Evolutionary conservation across 371 early-diverging fungal genomes (phyloP), one percentile per base, ranked within the genome.

Genomic region (Mucor piriformis): DNA sequence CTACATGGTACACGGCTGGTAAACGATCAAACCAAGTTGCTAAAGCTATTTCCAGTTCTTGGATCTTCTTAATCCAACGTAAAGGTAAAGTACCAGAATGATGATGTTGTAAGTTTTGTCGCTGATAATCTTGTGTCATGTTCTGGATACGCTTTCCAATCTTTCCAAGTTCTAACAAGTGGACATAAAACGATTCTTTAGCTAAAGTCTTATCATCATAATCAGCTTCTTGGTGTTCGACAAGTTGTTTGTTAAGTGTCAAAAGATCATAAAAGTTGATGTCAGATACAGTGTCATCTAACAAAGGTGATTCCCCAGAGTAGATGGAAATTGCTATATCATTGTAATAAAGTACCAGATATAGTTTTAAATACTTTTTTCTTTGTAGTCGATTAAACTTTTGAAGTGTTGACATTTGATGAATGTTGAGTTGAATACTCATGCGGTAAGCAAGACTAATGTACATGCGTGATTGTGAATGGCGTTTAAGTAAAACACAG

Each of bases 261-360:
- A 74, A 55, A 6, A 79, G 61, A 38, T 79, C 73, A 51, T 72
- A 70, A 55, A 74, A 76, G 21, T 79, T 71, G 34, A 79, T 67
- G 33, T 73, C 69, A 24, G 33, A 51, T 3, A 61, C 65, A 16
- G 50, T 61, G 48, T 75, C 74, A 40, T 76, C 70, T 7, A 79
- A 13, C 11, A 68, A 42, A 11, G 65, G 43, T 6, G 70, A 66
- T 24, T 72, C 69, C 13, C 70, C 70, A 8, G 70, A 70, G 29
- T 79, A 72, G 6, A 69, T 59, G 0, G 69, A 58, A 11, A 58
- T 50, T 5, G 61, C 59, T 15, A 70, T 62, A 35, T 79, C 79
- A 38, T 70, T 74, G 37, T 76, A 79, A 47, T 70, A 76, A 10
- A 76, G 58, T 23, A 70, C 76, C 73, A 79, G 62, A 23, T 66